A percentile compares a stretch with the other conserved stretches of the same genome.
phyloP scores from a whole-genome alignment of 768 basidiomycete species.

The Chiua virens region DNA sequence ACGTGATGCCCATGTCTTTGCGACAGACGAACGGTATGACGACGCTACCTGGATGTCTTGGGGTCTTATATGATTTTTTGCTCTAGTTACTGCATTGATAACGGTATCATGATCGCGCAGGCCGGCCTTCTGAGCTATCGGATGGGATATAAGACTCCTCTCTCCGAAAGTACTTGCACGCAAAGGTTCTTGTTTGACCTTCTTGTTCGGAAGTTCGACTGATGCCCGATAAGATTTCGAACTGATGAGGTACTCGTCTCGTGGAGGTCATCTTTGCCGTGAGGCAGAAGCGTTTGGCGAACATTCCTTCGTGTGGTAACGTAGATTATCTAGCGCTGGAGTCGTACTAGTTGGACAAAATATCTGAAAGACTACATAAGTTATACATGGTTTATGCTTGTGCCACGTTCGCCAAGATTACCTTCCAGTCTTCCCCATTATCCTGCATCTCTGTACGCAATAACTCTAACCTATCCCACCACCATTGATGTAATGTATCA shows the following conservation, averaged over 20 bases:
- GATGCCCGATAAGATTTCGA: constrained; percentile 61
- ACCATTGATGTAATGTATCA: constrained; percentile 64
- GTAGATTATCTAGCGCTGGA: background rate
- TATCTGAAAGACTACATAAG: background rate
- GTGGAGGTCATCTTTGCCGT: constrained; percentile 56
- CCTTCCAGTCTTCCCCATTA: constrained; percentile 49
- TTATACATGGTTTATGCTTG: constrained; percentile 3
- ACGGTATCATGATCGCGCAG: constrained; percentile 99
- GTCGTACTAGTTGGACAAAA: background rate
- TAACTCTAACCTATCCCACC: constrained; percentile 69
- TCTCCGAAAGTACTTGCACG: constrained; percentile 84
- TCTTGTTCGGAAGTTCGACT: constrained; percentile 2
- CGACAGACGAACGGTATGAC: constrained; percentile 88
- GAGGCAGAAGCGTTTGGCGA: background rate
- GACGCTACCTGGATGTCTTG: background rate
- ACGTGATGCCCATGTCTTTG: constrained; percentile 85
- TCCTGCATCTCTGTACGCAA: constrained; percentile 43
- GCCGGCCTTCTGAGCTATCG: constrained; percentile 90
- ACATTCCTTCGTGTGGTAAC: background rate
- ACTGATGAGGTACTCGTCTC: constrained; percentile 93
- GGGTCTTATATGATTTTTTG: background rate
- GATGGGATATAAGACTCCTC: constrained; percentile 81
- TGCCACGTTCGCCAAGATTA: constrained; percentile 53
- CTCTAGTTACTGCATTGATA: constrained; percentile 97
- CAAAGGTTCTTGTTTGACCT: constrained; percentile 59